phyloP scores from a whole-genome alignment of 345 rosid genomes.

The Camelina hispida region DNA sequence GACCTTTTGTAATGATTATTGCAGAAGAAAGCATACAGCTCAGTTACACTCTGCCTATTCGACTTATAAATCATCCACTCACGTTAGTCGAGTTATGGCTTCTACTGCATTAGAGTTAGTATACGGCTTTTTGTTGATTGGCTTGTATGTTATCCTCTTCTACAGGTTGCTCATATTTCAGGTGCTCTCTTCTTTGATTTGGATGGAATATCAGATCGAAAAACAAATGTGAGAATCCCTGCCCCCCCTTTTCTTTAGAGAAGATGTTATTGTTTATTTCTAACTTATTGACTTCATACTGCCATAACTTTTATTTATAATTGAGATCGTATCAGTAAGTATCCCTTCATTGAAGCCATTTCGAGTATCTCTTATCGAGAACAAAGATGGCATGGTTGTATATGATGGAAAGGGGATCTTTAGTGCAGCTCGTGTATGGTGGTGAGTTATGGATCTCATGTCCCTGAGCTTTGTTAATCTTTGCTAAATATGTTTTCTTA shows the following conservation, averaged over 20 bases:
- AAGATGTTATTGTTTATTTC: constrained; percentile 16
- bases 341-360: constrained; percentile 18
- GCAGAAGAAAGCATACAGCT: constrained; percentile 56
- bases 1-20: constrained; percentile 2
- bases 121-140: constrained; percentile 28
- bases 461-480: not conserved
- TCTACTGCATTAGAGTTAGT: constrained; percentile 41
- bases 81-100: constrained; percentile 58
- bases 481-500: not conserved
- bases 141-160: constrained; percentile 24
- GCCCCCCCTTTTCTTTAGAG: not conserved
- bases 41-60: constrained; percentile 34
- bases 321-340: not conserved
- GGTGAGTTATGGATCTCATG: constrained; percentile 59
- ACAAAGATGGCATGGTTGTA: constrained; percentile 87
- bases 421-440: constrained; percentile 99
- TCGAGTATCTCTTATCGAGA: constrained; percentile 65
- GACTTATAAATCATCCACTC: constrained; percentile 39
- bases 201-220: constrained; percentile 83
- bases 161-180: constrained; percentile 95
- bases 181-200: constrained; percentile 93
- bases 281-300: constrained; percentile 16
- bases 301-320: no score
- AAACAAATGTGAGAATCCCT: constrained; percentile 57
- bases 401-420: constrained; percentile 98